phyloP scores from a whole-genome alignment of 139 green algal genomes.

The Gonium pectorale region DNA sequence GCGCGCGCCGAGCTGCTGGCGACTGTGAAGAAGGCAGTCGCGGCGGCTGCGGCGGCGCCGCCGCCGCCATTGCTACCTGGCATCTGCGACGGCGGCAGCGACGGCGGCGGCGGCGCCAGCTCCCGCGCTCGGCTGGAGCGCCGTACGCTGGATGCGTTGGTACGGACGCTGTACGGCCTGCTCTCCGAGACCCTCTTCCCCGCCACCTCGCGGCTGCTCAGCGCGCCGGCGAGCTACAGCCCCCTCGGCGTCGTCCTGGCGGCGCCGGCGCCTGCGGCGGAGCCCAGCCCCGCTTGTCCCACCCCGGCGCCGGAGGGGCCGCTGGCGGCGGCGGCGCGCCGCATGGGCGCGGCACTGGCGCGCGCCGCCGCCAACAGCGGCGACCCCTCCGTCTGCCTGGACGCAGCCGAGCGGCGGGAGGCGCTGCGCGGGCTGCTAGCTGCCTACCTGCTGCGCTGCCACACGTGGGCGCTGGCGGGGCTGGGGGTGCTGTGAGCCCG shows the following conservation, averaged over 20 bases:
- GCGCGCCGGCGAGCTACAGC: background rate
- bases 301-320: too few relatives aligned
- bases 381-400: background rate
- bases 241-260: background rate
- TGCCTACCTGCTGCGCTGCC: background rate
- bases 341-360: background rate
- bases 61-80: background rate
- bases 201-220: background rate
- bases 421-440: slow-evolving; percentile 13
- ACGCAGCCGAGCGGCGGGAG: background rate
- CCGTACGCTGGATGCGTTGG: too few relatives aligned
- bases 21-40: background rate
- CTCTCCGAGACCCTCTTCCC: background rate
- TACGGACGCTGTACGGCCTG: background rate
- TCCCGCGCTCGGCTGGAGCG: too few relatives aligned
- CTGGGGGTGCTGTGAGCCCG: slow-evolving; percentile 2
- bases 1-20: background rate
- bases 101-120: background rate
- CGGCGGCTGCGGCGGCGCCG: background rate
- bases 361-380: background rate
- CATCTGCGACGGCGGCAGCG: too few relatives aligned
- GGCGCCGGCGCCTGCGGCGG: too few relatives aligned
- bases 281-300: too few relatives aligned
- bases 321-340: background rate
- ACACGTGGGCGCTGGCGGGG: background rate